These are phyloP conservation scores for Arabidopsis hybrid DNA, from an alignment of 441 rosid genomes.

Conservation along the genomic window DNA sequence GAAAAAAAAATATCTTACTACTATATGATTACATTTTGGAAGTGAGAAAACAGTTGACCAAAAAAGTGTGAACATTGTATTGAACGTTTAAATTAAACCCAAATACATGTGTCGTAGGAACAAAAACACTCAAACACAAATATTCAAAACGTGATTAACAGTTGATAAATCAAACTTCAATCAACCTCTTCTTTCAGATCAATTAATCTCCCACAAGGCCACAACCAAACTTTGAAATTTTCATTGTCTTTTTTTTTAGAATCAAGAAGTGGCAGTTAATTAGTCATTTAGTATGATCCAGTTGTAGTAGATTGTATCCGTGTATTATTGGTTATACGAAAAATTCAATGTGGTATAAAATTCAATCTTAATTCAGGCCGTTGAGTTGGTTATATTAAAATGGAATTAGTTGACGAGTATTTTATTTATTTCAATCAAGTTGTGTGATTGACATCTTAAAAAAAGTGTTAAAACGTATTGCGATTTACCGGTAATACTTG, in stretches of 20 bases:
- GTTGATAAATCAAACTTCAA: not conserved
- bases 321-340: conserved; percentile 12
- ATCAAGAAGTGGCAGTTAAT: not conserved
- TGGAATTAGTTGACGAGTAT: not conserved
- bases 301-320: not conserved
- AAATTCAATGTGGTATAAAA: conserved; percentile 8
- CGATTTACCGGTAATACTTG: not conserved
- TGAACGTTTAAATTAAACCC: not conserved
- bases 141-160: not conserved
- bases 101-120: not conserved
- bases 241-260: not conserved
- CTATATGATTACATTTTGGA: too few relatives aligned
- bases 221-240: conserved; percentile 1
- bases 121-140: not conserved
- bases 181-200: not conserved
- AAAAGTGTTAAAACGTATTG: not conserved
- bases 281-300: not conserved
- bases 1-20: too few relatives aligned
- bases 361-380: not conserved
- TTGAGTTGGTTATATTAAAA: conserved; percentile 24
- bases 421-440: not conserved
- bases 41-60: too few relatives aligned
- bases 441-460: not conserved
- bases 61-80: not conserved
- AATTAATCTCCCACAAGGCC: not conserved